Percentiles rank a stretch among this genome's conserved stretches.
phyloP scores from a whole-genome alignment of 75 land plant genomes.

The Ceratopteris richardii region DNA sequence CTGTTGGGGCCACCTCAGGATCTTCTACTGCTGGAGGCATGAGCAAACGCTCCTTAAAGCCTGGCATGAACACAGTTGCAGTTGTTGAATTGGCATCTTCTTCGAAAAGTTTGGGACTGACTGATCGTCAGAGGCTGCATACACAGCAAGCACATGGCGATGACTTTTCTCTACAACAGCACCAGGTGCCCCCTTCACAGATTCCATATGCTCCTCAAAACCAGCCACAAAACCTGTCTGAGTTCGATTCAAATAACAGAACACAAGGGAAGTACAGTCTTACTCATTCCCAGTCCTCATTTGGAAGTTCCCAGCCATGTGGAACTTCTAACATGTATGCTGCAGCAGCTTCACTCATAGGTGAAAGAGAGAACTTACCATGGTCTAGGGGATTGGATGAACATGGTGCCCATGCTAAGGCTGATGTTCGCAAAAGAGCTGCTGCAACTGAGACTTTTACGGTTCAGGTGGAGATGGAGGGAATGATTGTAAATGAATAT shows the following conservation, averaged over 20 bases:
- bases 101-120: slow-evolving; percentile 49
- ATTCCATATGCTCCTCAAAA: slow-evolving; percentile 11
- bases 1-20: not conserved
- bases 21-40: not conserved
- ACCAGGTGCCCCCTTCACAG: not conserved
- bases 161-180: not conserved
- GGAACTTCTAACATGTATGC: slow-evolving; percentile 31
- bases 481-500: too few species aligned
- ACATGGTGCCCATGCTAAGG: too few species aligned
- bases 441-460: too few species aligned
- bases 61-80: slow-evolving; percentile 7
- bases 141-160: too few species aligned
- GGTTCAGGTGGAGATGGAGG: too few species aligned
- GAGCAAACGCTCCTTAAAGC: not conserved
- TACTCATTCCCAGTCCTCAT: not conserved
- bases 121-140: slow-evolving; percentile 3
- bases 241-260: slow-evolving; percentile 22
- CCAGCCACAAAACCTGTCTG: slow-evolving; percentile 9
- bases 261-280: slow-evolving; percentile 24
- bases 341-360: too few species aligned
- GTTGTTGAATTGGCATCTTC: slow-evolving; percentile 45
- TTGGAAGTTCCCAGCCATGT: slow-evolving; percentile 3
- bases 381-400: too few species aligned
- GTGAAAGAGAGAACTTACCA: too few species aligned
- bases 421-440: too few species aligned